phyloP scores from a whole-genome alignment of 2,329 filamentous ascomycete species.

The Sporothrix protearum region DNA sequence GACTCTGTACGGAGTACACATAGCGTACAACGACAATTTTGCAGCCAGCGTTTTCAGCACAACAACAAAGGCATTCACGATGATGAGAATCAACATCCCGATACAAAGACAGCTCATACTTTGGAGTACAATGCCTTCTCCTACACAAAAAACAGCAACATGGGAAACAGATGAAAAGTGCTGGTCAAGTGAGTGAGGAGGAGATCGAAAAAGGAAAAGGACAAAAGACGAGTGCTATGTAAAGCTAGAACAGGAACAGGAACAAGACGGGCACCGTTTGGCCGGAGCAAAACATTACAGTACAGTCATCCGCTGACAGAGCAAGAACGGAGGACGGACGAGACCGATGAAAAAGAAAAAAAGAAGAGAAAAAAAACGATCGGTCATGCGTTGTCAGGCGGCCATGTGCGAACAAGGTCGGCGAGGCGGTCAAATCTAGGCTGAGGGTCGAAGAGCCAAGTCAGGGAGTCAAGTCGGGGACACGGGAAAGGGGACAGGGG shows the following conservation, averaged over 20 bases:
- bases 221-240: not conserved
- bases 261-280: not conserved
- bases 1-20: too few relatives aligned
- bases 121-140: not conserved
- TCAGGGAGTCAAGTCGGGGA: not conserved
- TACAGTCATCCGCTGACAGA: not conserved
- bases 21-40: too few relatives aligned
- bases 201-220: not conserved
- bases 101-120: not conserved
- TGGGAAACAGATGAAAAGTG: not conserved
- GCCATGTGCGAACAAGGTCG: not conserved
- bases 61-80: not conserved
- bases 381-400: not conserved
- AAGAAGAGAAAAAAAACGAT: not conserved
- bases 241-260: too few relatives aligned
- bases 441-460: not conserved
- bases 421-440: not conserved
- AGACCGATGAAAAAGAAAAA: not conserved
- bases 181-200: not conserved
- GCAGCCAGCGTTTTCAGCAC: too few relatives aligned
- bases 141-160: too few relatives aligned
- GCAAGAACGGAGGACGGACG: not conserved
- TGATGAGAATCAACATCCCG: not conserved
- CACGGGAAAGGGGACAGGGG: not conserved
- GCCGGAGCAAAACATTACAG: not conserved